phyloP scores from a whole-genome alignment of 306 rosid genomes.

The Quillaja saponaria region DNA sequence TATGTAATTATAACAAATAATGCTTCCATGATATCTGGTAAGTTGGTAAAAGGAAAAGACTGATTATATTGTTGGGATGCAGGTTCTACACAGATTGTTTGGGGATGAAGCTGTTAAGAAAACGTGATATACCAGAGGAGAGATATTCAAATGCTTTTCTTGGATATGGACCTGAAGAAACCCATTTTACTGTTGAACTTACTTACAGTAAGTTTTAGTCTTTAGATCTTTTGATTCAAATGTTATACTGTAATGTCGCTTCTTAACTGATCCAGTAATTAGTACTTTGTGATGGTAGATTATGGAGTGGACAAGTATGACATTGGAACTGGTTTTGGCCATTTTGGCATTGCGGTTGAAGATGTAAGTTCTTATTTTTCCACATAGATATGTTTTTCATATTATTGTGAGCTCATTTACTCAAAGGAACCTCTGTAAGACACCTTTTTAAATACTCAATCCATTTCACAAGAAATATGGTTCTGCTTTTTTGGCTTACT shows the following conservation, averaged over 20 bases:
- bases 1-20: slow-evolving; percentile 32
- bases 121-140: slow-evolving; percentile 80
- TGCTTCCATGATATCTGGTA: no score
- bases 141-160: slow-evolving; percentile 82
- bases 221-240: slow-evolving; percentile 25
- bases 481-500: background rate
- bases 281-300: no score
- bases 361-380: slow-evolving; percentile 63
- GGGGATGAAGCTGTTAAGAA: slow-evolving; percentile 83
- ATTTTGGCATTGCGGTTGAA: slow-evolving; percentile 87
- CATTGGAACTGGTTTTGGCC: slow-evolving; percentile 80
- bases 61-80: slow-evolving; percentile 34
- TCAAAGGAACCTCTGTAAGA: no score
- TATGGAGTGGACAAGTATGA: slow-evolving; percentile 79
- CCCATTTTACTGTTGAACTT: slow-evolving; percentile 79
- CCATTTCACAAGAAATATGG: background rate
- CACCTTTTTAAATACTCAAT: slow-evolving; percentile 9
- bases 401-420: no score
- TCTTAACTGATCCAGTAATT: no score
- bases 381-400: no score
- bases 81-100: slow-evolving; percentile 85
- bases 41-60: no score
- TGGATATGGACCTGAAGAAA: slow-evolving; percentile 89
- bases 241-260: slow-evolving; percentile 19
- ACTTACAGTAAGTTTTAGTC: slow-evolving; percentile 69